Evolutionary conservation across 495 filamentous ascomycete species (phyloP).

Genomic region (Penicillium lagena): DNA sequence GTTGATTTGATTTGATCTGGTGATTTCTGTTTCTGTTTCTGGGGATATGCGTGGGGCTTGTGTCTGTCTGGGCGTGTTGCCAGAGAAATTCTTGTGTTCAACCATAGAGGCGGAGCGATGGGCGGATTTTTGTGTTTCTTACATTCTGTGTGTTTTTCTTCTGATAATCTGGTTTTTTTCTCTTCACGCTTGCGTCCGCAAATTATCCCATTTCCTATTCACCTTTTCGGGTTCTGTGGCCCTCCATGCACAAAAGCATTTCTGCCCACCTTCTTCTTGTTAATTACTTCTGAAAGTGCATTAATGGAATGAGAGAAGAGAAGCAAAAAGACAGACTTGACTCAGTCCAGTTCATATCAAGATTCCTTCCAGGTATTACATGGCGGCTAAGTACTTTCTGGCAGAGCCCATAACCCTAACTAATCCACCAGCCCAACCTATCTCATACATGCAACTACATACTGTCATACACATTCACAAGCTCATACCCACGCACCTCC

Average conservation of each 20-base stretch:
- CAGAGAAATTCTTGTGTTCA: background rate
- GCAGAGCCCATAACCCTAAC: too few species aligned
- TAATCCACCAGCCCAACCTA: too few species aligned
- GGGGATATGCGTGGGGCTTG: background rate
- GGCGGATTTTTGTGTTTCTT: background rate
- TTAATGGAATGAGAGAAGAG: too few species aligned
- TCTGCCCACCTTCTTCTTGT: too few species aligned
- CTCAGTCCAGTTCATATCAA: too few species aligned
- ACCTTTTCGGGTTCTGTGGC: background rate
- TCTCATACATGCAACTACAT: too few species aligned
- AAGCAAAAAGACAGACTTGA: too few species aligned
- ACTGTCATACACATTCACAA: background rate
- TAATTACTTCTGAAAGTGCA: too few species aligned
- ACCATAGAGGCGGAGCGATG: background rate
- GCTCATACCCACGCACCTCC: background rate
- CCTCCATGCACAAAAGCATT: too few species aligned
- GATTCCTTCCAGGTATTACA: too few species aligned
- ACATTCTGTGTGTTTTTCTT: background rate
- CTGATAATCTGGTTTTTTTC: slow-evolving; percentile 1
- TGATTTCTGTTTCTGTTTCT: slow-evolving; percentile 1
- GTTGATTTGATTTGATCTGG: slow-evolving; percentile 7
- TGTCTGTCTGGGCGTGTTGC: background rate
- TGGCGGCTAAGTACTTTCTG: too few species aligned
- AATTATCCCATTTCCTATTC: slow-evolving; percentile 2
- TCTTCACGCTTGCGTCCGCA: background rate